A percentile compares a stretch with the other conserved stretches of the same genome.
phyloP scores from a whole-genome alignment of 768 basidiomycete genomes.

The Porpolomopsis calyptriformis region DNA sequence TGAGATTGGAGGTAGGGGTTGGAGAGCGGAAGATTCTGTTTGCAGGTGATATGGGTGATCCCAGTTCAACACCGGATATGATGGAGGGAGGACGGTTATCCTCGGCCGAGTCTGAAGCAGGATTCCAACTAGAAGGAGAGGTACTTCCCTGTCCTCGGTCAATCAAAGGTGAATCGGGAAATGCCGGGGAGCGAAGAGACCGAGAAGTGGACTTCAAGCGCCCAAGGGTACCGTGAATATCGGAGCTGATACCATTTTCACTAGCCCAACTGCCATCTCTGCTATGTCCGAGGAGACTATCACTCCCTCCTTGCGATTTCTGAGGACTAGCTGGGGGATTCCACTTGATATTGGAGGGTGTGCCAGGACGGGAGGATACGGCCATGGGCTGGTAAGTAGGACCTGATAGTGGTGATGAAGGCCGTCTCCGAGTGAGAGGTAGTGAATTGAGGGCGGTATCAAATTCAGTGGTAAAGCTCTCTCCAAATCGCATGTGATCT shows the following conservation, averaged over 20 bases:
- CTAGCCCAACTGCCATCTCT: conserved; percentile 53
- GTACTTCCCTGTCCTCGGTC: conserved; percentile 25
- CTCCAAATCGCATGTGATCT: conserved; percentile 25
- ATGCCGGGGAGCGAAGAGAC: conserved; percentile 42
- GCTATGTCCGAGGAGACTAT: conserved; percentile 31
- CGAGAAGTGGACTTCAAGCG: conserved; percentile 35
- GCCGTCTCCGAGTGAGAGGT: conserved; percentile 44
- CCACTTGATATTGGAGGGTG: conserved; percentile 74
- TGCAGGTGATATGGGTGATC: conserved; percentile 32
- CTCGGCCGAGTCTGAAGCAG: conserved; percentile 17
- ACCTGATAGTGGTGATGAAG: conserved; percentile 61
- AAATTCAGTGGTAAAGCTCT: conserved; percentile 28
- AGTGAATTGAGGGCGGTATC: conserved; percentile 43
- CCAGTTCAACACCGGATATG: conserved; percentile 40
- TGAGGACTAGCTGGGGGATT: conserved; percentile 23
- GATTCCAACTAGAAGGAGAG: conserved; percentile 22
- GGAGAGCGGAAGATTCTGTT: conserved; percentile 42
- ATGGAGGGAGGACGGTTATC: conserved; percentile 36
- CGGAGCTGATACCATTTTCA: conserved; percentile 25
- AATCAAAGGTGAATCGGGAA: conserved; percentile 50
- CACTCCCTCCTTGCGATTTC: conserved; percentile 20
- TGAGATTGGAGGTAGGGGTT: conserved; percentile 52
- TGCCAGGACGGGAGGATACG: conserved; percentile 51
- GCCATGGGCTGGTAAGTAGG: conserved; percentile 51
- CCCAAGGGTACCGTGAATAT: conserved; percentile 22